phyloP scores from a whole-genome alignment of 1,284 basidiomycete species.

The Marasmius oreades region DNA sequence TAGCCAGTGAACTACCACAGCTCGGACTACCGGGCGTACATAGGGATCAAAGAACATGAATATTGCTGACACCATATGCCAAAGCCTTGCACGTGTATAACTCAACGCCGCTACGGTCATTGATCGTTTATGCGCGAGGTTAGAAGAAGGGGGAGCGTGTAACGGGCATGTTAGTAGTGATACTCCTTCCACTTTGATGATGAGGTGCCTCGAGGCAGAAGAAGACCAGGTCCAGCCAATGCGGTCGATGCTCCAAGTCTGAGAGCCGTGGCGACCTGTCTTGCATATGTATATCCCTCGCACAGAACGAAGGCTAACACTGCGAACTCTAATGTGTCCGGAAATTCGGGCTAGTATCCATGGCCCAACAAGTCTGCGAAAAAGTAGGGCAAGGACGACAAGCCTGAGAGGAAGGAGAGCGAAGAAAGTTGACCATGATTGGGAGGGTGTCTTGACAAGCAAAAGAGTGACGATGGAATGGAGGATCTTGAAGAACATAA shows the following conservation, averaged over 20 bases:
- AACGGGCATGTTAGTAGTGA: conserved; percentile 43
- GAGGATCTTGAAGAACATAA: conserved; percentile 7
- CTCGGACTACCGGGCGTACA: conserved; percentile 57
- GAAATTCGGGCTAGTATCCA: conserved; percentile 56
- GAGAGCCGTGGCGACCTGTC: conserved; percentile 37
- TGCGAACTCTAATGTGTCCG: conserved; percentile 60
- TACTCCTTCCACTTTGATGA: conserved; percentile 58
- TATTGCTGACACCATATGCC: conserved; percentile 39
- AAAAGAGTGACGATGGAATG: conserved; percentile 8
- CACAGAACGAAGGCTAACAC: conserved; percentile 71
- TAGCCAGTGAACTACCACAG: conserved; percentile 48
- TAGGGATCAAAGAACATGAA: conserved; percentile 53
- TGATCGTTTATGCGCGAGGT: conserved; percentile 34
- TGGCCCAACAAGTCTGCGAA: conserved; percentile 63
- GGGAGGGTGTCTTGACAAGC: conserved; percentile 24
- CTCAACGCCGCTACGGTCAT: conserved; percentile 51
- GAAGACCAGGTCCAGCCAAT: conserved; percentile 57
- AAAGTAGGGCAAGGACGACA: conserved; percentile 48
- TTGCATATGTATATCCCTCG: conserved; percentile 60
- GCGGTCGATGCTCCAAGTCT: conserved; percentile 60
- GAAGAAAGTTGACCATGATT: conserved; percentile 36
- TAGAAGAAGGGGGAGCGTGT: conserved; percentile 14
- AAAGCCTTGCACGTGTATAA: conserved; percentile 47
- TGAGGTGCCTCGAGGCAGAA: conserved; percentile 47
- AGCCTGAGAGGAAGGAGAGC: conserved; percentile 47